Evolutionary conservation across 2,329 filamentous ascomycete species (phyloP).

Genomic region (Cercospora zeae-maydis): DNA sequence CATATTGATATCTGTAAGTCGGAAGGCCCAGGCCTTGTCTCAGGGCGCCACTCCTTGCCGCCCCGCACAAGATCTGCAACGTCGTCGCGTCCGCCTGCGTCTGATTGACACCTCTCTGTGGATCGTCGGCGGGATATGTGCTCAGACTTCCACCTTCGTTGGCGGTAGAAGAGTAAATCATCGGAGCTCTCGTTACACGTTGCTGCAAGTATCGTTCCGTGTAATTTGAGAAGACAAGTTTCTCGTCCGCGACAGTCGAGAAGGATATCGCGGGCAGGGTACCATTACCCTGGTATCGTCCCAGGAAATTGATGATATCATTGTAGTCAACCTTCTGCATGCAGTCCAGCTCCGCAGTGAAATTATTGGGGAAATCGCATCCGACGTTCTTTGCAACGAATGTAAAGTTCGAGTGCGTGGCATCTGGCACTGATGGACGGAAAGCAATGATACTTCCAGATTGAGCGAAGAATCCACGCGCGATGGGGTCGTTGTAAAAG

Average conservation of each 20-base stretch:
- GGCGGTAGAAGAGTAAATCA: constrained; percentile 5
- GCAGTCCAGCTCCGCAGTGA: constrained; percentile 37
- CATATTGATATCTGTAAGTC: constrained; percentile 8
- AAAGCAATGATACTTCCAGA: constrained; percentile 32
- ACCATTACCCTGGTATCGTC: background rate
- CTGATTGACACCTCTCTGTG: constrained; percentile 3
- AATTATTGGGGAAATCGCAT: constrained; percentile 29
- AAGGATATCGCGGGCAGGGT: constrained; percentile 26
- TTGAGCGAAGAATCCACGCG: constrained; percentile 43
- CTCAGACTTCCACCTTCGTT: constrained; percentile 6
- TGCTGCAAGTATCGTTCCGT: constrained; percentile 17
- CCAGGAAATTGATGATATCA: constrained; percentile 2
- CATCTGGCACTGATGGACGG: constrained; percentile 20
- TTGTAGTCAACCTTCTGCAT: constrained; percentile 33
- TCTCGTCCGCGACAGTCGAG: constrained; percentile 26
- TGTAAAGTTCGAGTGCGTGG: constrained; percentile 38
- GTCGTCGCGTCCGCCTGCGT: background rate
- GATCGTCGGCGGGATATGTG: background rate
- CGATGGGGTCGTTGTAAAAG: constrained; percentile 37
- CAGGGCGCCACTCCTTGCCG: constrained; percentile 1
- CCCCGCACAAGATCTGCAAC: background rate
- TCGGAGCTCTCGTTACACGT: constrained; percentile 36
- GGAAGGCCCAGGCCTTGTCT: constrained; percentile 19
- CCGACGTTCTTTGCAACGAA: constrained; percentile 39
- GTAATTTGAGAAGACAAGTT: constrained; percentile 28